These are phyloP conservation scores for Kodamaea sagamina DNA, from an alignment of 805 yeast genomes.

Conservation along the genomic window DNA sequence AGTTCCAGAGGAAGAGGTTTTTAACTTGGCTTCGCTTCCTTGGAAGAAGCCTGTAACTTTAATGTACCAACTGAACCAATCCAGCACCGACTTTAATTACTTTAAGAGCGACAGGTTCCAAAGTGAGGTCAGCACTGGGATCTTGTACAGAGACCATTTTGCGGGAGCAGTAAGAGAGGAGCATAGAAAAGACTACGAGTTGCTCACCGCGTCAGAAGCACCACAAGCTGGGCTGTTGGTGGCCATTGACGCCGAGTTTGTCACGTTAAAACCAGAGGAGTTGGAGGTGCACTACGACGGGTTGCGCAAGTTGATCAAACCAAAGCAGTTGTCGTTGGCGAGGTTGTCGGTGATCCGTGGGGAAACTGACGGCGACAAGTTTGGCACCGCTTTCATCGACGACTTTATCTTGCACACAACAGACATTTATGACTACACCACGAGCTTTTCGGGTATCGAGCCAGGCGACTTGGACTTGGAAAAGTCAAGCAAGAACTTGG, in stretches of 20 bases:
- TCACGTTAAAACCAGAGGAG: constrained; percentile 73
- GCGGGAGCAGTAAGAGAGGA: constrained; percentile 65
- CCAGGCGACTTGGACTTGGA: constrained; percentile 83
- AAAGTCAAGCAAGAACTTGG: constrained; percentile 66
- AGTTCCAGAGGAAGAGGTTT: constrained; percentile 73
- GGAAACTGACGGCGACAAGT: constrained; percentile 54
- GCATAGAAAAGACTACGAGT: constrained; percentile 60
- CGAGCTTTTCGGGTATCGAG: constrained; percentile 91
- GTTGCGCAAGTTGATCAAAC: constrained; percentile 63
- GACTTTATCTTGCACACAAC: constrained; percentile 81
- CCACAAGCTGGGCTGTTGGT: constrained; percentile 75
- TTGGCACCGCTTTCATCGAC: constrained; percentile 84
- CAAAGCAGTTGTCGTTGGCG: constrained; percentile 77
- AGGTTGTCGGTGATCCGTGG: constrained; percentile 86
- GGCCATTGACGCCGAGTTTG: constrained; percentile 98
- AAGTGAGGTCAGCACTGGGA: constrained; percentile 52
- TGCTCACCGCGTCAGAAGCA: constrained; percentile 67
- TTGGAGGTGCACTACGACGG: constrained; percentile 79
- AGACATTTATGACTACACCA: constrained; percentile 79
- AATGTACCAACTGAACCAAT: constrained; percentile 57
- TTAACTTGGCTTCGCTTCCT: constrained; percentile 58
- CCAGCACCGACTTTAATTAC: constrained; percentile 49
- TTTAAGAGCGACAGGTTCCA: constrained; percentile 26
- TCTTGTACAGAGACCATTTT: constrained; percentile 69
- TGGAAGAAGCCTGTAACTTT: constrained; percentile 86